Conservation (phyloP, 202 grass and related monocot genomes). For the Cymbopogon flexuosus region DNA sequence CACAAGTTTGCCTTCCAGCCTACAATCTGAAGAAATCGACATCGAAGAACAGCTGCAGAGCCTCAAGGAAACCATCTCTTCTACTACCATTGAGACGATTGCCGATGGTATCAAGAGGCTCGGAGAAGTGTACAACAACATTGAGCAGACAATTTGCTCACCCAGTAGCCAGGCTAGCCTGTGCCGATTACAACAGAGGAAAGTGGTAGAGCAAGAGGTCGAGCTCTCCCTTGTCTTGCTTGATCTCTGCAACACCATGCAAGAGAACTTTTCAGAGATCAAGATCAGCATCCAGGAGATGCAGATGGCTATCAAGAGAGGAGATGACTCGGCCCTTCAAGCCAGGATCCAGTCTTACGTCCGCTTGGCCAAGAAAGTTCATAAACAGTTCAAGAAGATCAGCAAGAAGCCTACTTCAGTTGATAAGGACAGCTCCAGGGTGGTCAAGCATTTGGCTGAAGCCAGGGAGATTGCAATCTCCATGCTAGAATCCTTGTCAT, state of each 20-base stretch:
- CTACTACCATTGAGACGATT: slow-evolving; percentile 27
- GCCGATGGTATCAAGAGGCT: slow-evolving; percentile 36
- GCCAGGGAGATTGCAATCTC: slow-evolving; percentile 37
- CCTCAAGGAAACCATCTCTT: slow-evolving; percentile 34
- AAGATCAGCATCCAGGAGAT: slow-evolving; percentile 43
- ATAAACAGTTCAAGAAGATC: slow-evolving; percentile 48
- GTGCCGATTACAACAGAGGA: slow-evolving; percentile 32
- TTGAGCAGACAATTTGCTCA: slow-evolving; percentile 43
- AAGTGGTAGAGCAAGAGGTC: slow-evolving; percentile 44
- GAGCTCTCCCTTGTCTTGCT: slow-evolving; percentile 43
- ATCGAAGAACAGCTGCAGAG: slow-evolving; percentile 40
- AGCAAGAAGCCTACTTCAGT: slow-evolving; percentile 25
- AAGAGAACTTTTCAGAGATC: slow-evolving; percentile 38
- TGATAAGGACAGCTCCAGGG: slow-evolving; percentile 17
- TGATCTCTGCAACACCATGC: slow-evolving; percentile 39
- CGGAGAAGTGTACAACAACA: slow-evolving; percentile 29
- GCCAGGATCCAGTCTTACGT: slow-evolving; percentile 29
- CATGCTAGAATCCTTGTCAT: slow-evolving; percentile 35
- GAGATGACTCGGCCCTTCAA: slow-evolving; percentile 14
- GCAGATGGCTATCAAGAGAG: slow-evolving; percentile 34
- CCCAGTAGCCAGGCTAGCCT: slow-evolving; percentile 38
- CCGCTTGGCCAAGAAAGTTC: slow-evolving; percentile 34
- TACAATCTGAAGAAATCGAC: slow-evolving; percentile 27
- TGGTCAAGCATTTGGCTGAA: slow-evolving; percentile 36
- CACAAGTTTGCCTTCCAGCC: slow-evolving; percentile 37